phyloP scores from a whole-genome alignment of 768 basidiomycete species.

The Pleurotus platypus region DNA sequence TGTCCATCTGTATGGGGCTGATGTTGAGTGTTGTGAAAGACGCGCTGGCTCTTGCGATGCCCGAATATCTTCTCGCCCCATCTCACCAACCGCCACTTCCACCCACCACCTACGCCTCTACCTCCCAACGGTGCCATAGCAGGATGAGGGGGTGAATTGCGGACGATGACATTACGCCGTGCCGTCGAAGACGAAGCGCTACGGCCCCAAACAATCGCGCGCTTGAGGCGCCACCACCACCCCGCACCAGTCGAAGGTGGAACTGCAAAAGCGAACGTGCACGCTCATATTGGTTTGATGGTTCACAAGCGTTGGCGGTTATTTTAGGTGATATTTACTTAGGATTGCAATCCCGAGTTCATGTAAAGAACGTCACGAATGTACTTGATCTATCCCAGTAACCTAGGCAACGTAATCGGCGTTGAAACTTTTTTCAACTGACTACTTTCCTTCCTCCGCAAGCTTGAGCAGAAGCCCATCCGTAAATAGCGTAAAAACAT shows the following conservation, averaged over 20 bases:
- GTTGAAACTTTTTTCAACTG: too few relatives aligned
- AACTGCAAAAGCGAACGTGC: constrained; percentile 45
- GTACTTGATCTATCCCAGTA: too few relatives aligned
- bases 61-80: constrained; percentile 62
- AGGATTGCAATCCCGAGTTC: too few relatives aligned
- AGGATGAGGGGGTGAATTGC: constrained; percentile 9
- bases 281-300: too few relatives aligned
- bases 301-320: too few relatives aligned
- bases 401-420: too few relatives aligned
- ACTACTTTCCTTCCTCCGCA: too few relatives aligned
- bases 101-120: constrained; percentile 28
- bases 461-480: too few relatives aligned
- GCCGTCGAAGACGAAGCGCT: constrained; percentile 37
- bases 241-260: constrained; percentile 19
- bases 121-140: constrained; percentile 10
- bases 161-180: constrained; percentile 43
- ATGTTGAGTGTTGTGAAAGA: not conserved
- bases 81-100: constrained; percentile 54
- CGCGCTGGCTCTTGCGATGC: constrained; percentile 22
- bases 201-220: constrained; percentile 13
- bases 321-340: too few relatives aligned
- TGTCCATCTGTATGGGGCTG: too few relatives aligned
- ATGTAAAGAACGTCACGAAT: too few relatives aligned
- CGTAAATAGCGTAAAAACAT: too few relatives aligned
- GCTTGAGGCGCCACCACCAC: constrained; percentile 55